Evolutionary conservation across 1,284 basidiomycete genomes (phyloP).

Genomic region (Flammula alnicola): DNA sequence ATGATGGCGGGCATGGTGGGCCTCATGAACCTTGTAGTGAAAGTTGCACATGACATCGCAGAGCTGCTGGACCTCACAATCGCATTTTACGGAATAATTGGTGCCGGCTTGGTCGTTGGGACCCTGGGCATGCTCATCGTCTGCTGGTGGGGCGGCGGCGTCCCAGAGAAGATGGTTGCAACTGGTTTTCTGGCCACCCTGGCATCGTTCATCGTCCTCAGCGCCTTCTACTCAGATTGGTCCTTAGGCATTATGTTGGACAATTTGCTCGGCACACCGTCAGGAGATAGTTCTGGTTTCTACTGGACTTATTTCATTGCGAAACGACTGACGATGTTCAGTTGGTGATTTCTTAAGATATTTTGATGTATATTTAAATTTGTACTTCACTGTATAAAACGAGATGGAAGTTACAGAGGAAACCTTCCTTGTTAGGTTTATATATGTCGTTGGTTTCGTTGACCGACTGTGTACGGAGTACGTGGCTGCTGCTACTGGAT

Average conservation of each 20-base stretch:
- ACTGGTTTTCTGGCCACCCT: slow-evolving; percentile 25
- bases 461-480: no score
- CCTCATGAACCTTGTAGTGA: slow-evolving; percentile 29
- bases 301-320: slow-evolving; percentile 32
- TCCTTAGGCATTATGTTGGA: slow-evolving; percentile 29
- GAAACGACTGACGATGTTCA: slow-evolving; percentile 30
- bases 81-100: slow-evolving; percentile 28
- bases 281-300: slow-evolving; percentile 25
- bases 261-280: slow-evolving; percentile 28
- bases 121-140: slow-evolving; percentile 21
- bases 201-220: slow-evolving; percentile 25
- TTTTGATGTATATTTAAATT: no score
- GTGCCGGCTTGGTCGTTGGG: slow-evolving; percentile 26
- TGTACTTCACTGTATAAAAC: no score
- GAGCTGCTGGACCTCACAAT: slow-evolving; percentile 26
- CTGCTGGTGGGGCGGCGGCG: slow-evolving; percentile 21
- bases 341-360: slow-evolving; percentile 19
- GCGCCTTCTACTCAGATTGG: slow-evolving; percentile 32
- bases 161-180: slow-evolving; percentile 21
- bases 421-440: no score
- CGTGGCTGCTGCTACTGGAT: no score
- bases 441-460: no score
- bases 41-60: slow-evolving; percentile 19
- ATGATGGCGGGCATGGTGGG: slow-evolving; percentile 32
- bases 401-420: no score